Percentiles rank a stretch among this genome's conserved stretches.
These are phyloP conservation scores for Cutaneotrichosporon sp. DNA, from an alignment of 1,284 basidiomycete species.

Conservation along the genomic window DNA sequence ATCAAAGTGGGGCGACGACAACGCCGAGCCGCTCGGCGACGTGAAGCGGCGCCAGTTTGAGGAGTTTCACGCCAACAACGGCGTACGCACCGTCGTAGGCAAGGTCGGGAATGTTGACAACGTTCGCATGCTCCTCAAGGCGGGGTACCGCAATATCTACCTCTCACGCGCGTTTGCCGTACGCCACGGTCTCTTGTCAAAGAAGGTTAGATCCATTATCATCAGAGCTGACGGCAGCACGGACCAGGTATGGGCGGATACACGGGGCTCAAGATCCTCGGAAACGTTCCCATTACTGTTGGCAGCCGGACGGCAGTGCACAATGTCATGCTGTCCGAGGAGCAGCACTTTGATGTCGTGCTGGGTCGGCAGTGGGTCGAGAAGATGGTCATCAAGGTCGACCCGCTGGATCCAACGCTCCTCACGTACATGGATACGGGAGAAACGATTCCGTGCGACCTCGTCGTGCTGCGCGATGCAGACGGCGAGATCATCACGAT, in stretches of 20 bases:
- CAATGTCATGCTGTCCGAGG: conserved; percentile 72
- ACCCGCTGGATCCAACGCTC: conserved; percentile 75
- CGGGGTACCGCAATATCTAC: conserved; percentile 93
- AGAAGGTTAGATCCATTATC: conserved; percentile 36
- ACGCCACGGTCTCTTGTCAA: conserved; percentile 83
- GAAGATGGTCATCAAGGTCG: conserved; percentile 75
- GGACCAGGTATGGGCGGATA: conserved; percentile 48
- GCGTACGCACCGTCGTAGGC: conserved; percentile 88
- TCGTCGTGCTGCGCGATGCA: conserved; percentile 73
- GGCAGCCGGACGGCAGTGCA: conserved; percentile 57
- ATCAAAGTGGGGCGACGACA: conserved; percentile 47
- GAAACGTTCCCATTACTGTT: conserved; percentile 66
- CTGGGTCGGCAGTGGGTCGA: conserved; percentile 93
- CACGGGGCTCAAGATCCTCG: conserved; percentile 59
- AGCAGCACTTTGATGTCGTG: conserved; percentile 94
- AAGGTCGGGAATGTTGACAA: conserved; percentile 85
- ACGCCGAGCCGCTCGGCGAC: conserved; percentile 47
- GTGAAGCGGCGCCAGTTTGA: conserved; percentile 41
- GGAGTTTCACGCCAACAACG: conserved; percentile 80
- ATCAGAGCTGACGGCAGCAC: conserved; percentile 30
- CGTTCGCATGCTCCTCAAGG: conserved; percentile 88
- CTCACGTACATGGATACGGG: conserved; percentile 92
- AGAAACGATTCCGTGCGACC: conserved; percentile 87
- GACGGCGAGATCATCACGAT: conserved; percentile 83
- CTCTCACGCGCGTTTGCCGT: conserved; percentile 90